Evolutionary conservation across 129 eudicot genomes (phyloP).

Genomic region (Helianthus annuus): HanXRQr2.0-SUNRISE NC_035448.2:10002325-10002824

Average conservation of each 20-base stretch:
- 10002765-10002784: neutral
- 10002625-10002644: constrained; percentile 15
- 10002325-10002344: neutral
- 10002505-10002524: constrained; percentile 10
- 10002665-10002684: neutral
- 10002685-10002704: constrained; percentile 21
- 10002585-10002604: constrained; percentile 24
- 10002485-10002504: constrained; percentile 6
- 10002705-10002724: constrained; percentile 14
- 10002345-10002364: no score
- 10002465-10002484: constrained; percentile 26
- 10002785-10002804: neutral
- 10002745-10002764: neutral
- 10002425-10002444: constrained; percentile 25
- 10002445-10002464: constrained; percentile 27
- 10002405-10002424: constrained; percentile 27
- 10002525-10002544: neutral
- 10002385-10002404: constrained; percentile 33
- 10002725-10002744: constrained; percentile 20
- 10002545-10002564: neutral
- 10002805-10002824: neutral
- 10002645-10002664: neutral
- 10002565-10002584: constrained; percentile 20
- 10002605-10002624: constrained; percentile 21
- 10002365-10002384: constrained; percentile 9